Conservation (phyloP, 768 basidiomycete genomes). For the Trametes maxima region DNA sequence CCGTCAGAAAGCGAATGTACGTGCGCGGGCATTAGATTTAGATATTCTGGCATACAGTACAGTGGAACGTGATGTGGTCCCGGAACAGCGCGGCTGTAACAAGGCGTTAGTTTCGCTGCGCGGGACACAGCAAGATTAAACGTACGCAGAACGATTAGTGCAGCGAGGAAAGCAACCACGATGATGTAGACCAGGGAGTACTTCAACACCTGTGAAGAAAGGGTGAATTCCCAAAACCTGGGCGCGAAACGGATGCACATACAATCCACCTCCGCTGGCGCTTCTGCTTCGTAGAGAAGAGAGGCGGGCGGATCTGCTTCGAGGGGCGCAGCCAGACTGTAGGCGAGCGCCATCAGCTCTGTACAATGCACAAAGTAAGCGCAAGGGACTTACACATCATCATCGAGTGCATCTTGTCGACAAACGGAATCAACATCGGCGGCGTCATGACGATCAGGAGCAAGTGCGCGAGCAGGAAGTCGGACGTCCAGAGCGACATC, state of each 20-base stretch:
- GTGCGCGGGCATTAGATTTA: conserved; percentile 43
- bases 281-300: conserved; percentile 95
- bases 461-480: conserved; percentile 86
- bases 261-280: conserved; percentile 91
- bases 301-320: conserved; percentile 89
- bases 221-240: conserved; percentile 8
- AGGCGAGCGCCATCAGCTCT: neutral
- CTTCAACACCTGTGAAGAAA: conserved; percentile 63
- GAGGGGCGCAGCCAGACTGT: conserved; percentile 94
- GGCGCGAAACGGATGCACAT: conserved; percentile 29
- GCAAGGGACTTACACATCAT: conserved; percentile 73
- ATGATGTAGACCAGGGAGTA: conserved; percentile 83
- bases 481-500: conserved; percentile 95
- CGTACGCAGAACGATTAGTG: conserved; percentile 83
- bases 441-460: conserved; percentile 86
- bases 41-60: conserved; percentile 84
- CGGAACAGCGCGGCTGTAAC: conserved; percentile 77
- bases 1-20: conserved; percentile 20
- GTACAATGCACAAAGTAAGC: conserved; percentile 16
- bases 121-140: conserved; percentile 27
- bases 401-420: conserved; percentile 89
- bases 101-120: conserved; percentile 21
- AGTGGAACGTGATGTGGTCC: conserved; percentile 72
- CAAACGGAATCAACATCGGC: conserved; percentile 82
- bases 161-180: conserved; percentile 75